Conservation (phyloP, 129 eudicot species). For the Artemisia tridentata region DNA sequence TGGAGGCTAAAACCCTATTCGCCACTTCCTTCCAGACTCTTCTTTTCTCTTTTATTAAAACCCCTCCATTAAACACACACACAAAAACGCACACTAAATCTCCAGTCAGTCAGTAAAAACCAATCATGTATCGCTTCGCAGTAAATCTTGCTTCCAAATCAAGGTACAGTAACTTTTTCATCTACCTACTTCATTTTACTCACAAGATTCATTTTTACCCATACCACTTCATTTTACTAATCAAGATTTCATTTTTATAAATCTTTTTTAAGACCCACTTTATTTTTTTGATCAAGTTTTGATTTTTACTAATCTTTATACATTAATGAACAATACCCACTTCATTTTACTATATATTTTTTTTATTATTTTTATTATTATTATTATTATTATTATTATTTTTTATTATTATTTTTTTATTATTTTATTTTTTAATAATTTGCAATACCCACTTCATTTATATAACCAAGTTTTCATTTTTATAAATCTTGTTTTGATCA, state of each 20-base stretch:
- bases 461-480: too few species aligned
- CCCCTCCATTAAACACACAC: background rate
- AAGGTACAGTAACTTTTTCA: conserved; percentile 29
- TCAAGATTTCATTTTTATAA: too few species aligned
- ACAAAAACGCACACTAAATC: background rate
- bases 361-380: too few species aligned
- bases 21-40: conserved; percentile 26
- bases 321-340: too few species aligned
- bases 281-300: too few species aligned
- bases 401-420: too few species aligned
- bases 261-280: too few species aligned
- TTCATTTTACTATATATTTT: too few species aligned
- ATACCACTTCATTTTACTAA: background rate
- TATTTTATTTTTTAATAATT: too few species aligned
- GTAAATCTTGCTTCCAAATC: conserved; percentile 62
- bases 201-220: too few species aligned
- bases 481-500: too few species aligned
- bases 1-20: conserved; percentile 28
- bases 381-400: too few species aligned
- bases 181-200: background rate
- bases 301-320: background rate
- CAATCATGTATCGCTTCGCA: conserved; percentile 72
- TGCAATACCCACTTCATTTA: background rate
- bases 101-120: background rate
- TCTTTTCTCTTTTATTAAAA: conserved; percentile 7